A percentile compares a stretch with the other conserved stretches of the same genome.
These are phyloP conservation scores for Nakaseomyces bracarensis DNA, from an alignment of 1,139 yeast genomes.

Conservation along the genomic window DNA sequence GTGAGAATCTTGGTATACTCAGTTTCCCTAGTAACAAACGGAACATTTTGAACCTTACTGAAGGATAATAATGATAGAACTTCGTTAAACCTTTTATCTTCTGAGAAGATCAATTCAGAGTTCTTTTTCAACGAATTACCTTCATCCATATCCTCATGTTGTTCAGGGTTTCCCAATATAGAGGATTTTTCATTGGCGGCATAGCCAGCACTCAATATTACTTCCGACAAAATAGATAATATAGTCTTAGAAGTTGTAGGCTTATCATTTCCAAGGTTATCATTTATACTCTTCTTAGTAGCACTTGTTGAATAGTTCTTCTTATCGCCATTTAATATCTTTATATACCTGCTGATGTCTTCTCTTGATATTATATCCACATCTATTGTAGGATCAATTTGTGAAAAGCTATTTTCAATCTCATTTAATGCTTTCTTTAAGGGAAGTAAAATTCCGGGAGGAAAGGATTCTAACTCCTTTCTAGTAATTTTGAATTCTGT, in stretches of 20 bases:
- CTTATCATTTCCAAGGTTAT: neutral
- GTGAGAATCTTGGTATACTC: constrained; percentile 24
- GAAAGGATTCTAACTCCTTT: constrained; percentile 57
- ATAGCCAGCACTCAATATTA: constrained; percentile 8
- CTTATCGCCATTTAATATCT: constrained; percentile 7
- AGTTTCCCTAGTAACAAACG: constrained; percentile 20
- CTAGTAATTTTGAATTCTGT: constrained; percentile 45
- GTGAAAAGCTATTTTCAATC: constrained; percentile 50
- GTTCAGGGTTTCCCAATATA: constrained; percentile 9
- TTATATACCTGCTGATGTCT: constrained; percentile 41
- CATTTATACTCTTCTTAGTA: too few species aligned
- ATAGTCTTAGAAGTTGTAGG: constrained; percentile 9
- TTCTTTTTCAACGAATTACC: constrained; percentile 19
- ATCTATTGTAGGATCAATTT: constrained; percentile 43
- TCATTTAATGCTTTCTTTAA: constrained; percentile 50
- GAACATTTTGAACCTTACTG: constrained; percentile 21
- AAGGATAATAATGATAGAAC: constrained; percentile 44
- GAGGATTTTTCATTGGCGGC: neutral
- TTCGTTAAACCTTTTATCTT: constrained; percentile 74
- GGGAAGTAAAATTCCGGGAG: constrained; percentile 63
- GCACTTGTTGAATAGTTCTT: too few species aligned
- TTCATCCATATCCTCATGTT: constrained; percentile 17
- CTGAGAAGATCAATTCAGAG: constrained; percentile 52
- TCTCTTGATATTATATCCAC: constrained; percentile 58
- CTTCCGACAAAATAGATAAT: constrained; percentile 15